Evolutionary conservation across 75 land plant genomes (phyloP).

Genomic region (Cupressus sempervirens): DNA sequence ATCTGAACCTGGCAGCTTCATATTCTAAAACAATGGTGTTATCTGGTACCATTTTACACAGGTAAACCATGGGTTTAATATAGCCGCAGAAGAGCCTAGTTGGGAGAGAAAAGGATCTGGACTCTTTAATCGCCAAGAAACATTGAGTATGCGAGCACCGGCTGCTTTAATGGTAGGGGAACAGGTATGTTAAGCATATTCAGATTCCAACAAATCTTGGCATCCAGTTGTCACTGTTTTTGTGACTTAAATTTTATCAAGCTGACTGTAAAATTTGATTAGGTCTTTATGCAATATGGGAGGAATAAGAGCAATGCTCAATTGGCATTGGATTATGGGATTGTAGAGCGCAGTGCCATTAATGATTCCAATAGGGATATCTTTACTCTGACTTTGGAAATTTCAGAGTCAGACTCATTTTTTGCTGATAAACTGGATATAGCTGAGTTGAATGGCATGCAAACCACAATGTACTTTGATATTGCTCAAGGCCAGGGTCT

Average conservation of each 20-base stretch:
- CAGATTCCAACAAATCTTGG: not conserved
- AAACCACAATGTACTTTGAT: constrained; percentile 67
- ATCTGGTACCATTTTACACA: constrained; percentile 17
- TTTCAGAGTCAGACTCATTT: constrained; percentile 77
- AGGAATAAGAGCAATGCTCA: constrained; percentile 83
- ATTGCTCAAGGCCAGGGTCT: constrained; percentile 52
- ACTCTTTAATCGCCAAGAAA: constrained; percentile 50
- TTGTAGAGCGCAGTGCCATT: constrained; percentile 48
- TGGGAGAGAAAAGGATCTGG: constrained; percentile 76
- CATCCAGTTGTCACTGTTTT: not conserved
- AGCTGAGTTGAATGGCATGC: constrained; percentile 76
- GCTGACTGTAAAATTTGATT: constrained; percentile 9
- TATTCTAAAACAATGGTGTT: not conserved
- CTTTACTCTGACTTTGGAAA: constrained; percentile 68
- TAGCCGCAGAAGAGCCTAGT: constrained; percentile 51
- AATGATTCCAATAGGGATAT: constrained; percentile 31
- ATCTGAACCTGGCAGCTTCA: not conserved
- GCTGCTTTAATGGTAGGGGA: constrained; percentile 61
- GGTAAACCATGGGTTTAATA: constrained; percentile 69
- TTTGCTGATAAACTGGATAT: constrained; percentile 91
- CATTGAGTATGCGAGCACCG: constrained; percentile 58
- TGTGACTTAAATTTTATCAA: not conserved
- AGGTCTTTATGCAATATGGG: constrained; percentile 94
- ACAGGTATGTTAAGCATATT: constrained; percentile 45
- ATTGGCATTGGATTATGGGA: constrained; percentile 88